phyloP scores from a whole-genome alignment of 768 basidiomycete species.

The Podaxis sp. region DNA sequence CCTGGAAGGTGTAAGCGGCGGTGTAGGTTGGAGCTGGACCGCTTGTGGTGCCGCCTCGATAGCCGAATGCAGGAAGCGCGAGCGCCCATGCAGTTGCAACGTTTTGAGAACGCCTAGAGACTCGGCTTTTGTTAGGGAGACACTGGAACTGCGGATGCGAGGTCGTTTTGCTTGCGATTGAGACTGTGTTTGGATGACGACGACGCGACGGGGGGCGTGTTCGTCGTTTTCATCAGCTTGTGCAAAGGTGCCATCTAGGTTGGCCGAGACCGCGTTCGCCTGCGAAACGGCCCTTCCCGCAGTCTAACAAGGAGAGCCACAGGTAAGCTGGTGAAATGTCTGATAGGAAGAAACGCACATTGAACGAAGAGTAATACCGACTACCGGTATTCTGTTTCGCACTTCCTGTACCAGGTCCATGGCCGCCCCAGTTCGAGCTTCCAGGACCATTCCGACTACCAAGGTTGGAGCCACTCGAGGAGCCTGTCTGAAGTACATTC shows the following conservation, averaged over 20 bases:
- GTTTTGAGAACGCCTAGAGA: slow-evolving; percentile 60
- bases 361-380: slow-evolving; percentile 68
- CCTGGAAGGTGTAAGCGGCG: slow-evolving; percentile 6
- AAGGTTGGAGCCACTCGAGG: slow-evolving; percentile 36
- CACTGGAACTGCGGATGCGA: slow-evolving; percentile 60
- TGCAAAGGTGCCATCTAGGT: slow-evolving; percentile 43
- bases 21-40: slow-evolving; percentile 8
- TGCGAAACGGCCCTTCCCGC: slow-evolving; percentile 73
- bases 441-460: slow-evolving; percentile 22
- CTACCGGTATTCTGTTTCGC: slow-evolving; percentile 72
- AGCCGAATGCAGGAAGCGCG: slow-evolving; percentile 51
- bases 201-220: slow-evolving; percentile 22
- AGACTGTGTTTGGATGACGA: slow-evolving; percentile 20
- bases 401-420: slow-evolving; percentile 67
- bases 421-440: slow-evolving; percentile 44
- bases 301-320: slow-evolving; percentile 39
- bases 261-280: slow-evolving; percentile 57
- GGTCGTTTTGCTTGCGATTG: slow-evolving; percentile 30
- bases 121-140: slow-evolving; percentile 47
- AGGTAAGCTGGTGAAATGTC: neutral
- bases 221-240: slow-evolving; percentile 67
- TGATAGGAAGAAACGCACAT: slow-evolving; percentile 35
- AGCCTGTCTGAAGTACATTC: slow-evolving; percentile 69
- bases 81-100: slow-evolving; percentile 63
- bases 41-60: slow-evolving; percentile 28